Percentiles rank a stretch among this genome's conserved stretches.
These are phyloP conservation scores for Astragalus membranaceus DNA, from an alignment of 306 rosid species.

Conservation along the genomic window DNA sequence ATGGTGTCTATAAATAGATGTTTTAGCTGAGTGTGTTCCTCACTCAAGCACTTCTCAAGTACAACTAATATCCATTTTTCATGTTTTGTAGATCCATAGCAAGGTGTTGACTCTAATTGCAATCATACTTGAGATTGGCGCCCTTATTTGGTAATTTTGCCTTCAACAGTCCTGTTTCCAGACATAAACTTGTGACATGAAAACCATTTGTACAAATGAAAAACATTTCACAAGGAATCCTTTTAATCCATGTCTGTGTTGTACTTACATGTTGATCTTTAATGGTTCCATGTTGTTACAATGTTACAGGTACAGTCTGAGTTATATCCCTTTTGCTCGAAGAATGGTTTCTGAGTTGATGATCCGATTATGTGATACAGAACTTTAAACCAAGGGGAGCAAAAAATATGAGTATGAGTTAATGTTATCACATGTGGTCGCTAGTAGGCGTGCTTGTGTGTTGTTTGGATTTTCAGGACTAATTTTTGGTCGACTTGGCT, in stretches of 20 bases:
- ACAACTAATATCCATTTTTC: not conserved
- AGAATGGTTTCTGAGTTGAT: constrained; percentile 86
- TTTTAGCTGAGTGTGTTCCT: too few species aligned
- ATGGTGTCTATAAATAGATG: too few species aligned
- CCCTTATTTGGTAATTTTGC: constrained; percentile 73
- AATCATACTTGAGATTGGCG: constrained; percentile 69
- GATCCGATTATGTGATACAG: constrained; percentile 79
- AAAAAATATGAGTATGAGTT: not conserved
- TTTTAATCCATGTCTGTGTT: not conserved
- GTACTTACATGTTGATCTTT: not conserved
- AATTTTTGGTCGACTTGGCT: too few species aligned
- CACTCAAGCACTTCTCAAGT: not conserved
- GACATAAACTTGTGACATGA: constrained; percentile 16
- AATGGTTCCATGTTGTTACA: constrained; percentile 33
- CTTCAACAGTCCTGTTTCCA: constrained; percentile 5
- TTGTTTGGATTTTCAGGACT: too few species aligned
- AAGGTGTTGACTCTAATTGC: constrained; percentile 75
- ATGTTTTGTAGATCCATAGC: constrained; percentile 67
- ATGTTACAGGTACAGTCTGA: constrained; percentile 88
- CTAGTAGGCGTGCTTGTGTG: not conserved
- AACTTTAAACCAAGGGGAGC: constrained; percentile 36
- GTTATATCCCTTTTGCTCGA: constrained; percentile 97
- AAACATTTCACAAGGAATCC: not conserved
- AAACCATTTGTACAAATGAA: not conserved
- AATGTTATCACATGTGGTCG: not conserved